phyloP scores from a whole-genome alignment of 495 filamentous ascomycete species.

The Parathielavia hyrcaniae region DNA sequence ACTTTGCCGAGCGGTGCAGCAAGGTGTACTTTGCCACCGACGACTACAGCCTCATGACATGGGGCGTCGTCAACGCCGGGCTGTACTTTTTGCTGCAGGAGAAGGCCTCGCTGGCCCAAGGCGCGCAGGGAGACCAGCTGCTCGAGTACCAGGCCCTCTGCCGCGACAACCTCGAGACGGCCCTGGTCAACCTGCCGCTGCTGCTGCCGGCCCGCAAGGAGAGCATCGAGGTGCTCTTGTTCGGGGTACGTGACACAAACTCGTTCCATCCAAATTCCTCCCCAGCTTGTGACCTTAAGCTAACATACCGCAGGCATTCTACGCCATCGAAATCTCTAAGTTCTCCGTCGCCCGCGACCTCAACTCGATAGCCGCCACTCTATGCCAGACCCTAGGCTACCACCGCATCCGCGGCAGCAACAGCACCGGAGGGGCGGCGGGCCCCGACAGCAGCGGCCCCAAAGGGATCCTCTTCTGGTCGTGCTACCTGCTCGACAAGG shows the following conservation, averaged over 20 bases:
- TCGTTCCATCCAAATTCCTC: neutral
- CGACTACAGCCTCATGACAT: slow-evolving; percentile 49
- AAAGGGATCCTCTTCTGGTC: slow-evolving; percentile 56
- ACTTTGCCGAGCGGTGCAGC: slow-evolving; percentile 54
- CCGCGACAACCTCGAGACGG: slow-evolving; percentile 53
- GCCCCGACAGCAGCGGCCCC: slow-evolving; percentile 36
- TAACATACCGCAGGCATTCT: slow-evolving; percentile 30
- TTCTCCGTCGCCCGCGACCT: slow-evolving; percentile 59
- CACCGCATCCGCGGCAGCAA: slow-evolving; percentile 44
- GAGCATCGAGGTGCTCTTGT: slow-evolving; percentile 52
- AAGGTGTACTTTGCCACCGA: slow-evolving; percentile 55
- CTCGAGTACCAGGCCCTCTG: slow-evolving; percentile 43
- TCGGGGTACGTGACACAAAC: slow-evolving; percentile 41
- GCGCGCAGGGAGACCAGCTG: slow-evolving; percentile 25
- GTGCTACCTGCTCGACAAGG: slow-evolving; percentile 54
- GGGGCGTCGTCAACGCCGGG: slow-evolving; percentile 51
- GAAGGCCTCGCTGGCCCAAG: slow-evolving; percentile 33
- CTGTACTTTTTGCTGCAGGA: slow-evolving; percentile 55
- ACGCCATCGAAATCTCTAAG: slow-evolving; percentile 57
- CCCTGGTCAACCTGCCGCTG: slow-evolving; percentile 51
- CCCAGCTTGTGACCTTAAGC: too few relatives aligned
- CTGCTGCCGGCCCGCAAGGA: slow-evolving; percentile 53
- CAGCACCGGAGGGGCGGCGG: too few relatives aligned
- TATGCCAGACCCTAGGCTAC: slow-evolving; percentile 60
- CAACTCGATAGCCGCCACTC: slow-evolving; percentile 49